A percentile compares a stretch with the other conserved stretches of the same genome.
Evolutionary conservation across 495 filamentous ascomycete genomes (phyloP).

Genomic region (Aspergillus egyptiacus): DNA sequence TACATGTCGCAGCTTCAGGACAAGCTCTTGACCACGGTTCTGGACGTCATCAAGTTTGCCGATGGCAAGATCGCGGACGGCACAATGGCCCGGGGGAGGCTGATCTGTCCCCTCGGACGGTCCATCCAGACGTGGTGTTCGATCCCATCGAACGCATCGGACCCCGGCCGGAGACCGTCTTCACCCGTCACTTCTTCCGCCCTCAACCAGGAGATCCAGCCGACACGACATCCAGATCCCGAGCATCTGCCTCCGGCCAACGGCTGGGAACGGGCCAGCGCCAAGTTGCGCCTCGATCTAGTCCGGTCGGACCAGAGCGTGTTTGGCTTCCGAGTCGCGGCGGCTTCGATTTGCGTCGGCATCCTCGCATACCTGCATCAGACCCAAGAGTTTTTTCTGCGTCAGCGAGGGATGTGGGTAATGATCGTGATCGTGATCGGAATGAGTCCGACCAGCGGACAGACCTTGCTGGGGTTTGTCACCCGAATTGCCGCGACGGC

Average conservation of each 20-base stretch:
- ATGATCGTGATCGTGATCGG: conserved; percentile 70
- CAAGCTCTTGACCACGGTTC: conserved; percentile 25
- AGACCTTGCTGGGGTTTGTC: conserved; percentile 62
- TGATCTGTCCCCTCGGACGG: conserved; percentile 54
- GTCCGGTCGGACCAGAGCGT: conserved; percentile 30
- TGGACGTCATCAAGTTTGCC: conserved; percentile 56
- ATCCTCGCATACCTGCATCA: conserved; percentile 61
- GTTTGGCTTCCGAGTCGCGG: conserved; percentile 66
- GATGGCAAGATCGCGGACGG: conserved; percentile 49
- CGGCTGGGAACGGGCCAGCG: conserved; percentile 51
- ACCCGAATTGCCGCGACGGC: conserved; percentile 57
- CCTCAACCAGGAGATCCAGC: conserved; percentile 4
- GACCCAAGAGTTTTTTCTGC: conserved; percentile 60
- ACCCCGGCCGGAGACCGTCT: conserved; percentile 14
- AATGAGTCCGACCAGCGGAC: conserved; percentile 53
- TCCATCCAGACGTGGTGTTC: conserved; percentile 44
- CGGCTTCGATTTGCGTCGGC: conserved; percentile 62
- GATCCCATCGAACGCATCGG: conserved; percentile 13
- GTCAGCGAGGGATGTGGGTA: conserved; percentile 69
- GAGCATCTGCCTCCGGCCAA: conserved; percentile 66
- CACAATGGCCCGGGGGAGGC: conserved; percentile 50
- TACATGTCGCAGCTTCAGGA: conserved; percentile 35
- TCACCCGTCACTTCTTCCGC: conserved; percentile 19
- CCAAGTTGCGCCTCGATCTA: conserved; percentile 16
- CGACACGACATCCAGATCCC: conserved; percentile 44